Base-by-base conservation (phyloP, 257 asterid species). In the Rauvolfia tetraphylla region DNA sequence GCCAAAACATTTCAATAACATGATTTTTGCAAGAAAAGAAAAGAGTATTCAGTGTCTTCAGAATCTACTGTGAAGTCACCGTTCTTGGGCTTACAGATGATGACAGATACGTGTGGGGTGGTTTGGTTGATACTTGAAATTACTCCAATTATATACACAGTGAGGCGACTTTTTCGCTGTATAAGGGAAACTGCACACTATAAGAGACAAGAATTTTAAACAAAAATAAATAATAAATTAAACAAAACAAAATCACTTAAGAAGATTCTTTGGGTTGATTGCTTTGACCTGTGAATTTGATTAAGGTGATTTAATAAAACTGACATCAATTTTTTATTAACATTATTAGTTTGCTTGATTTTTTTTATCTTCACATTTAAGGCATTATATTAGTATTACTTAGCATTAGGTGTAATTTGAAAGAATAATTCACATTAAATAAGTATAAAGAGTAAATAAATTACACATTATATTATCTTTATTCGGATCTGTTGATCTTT, bases 1-100 rank as follows among this genome's bases (percentile, higher is more conserved):
- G 85, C 72, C 79, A 36, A 89, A 49, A 29, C 80, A 81, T 77
- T 77, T 86, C 84, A 93, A 87, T 67, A 74, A 71, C 93, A 91
- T 93, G 77, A 56, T 22, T 33, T 77, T n/a, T 20, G 2, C 25
- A 53, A 54, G 57, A 63, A 14, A 65, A 34, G 31, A 9, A 12
- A 56, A 77, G 83, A 56, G 73, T 83, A 73, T 77, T 81, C 82
- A 62, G 75, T 71, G 33, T 58, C 76, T 17, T 34, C 17, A 81
- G 86, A 83, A 74, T 66, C 74, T 78, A 81, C 79, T 76, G 79
- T 67, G 41, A 76, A 12, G 68, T 25, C 39, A 69, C 53, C 59
- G 66, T 75, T 77, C 22, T 67, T 11, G 69, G 71, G 85, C 73
- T 82, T 46, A 29, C 61, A 39, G 74, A 73, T 51, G 72, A 76